Base-by-base conservation (phyloP, 352 stramenopile species). In the Aphanomyces euteiches region DNA sequence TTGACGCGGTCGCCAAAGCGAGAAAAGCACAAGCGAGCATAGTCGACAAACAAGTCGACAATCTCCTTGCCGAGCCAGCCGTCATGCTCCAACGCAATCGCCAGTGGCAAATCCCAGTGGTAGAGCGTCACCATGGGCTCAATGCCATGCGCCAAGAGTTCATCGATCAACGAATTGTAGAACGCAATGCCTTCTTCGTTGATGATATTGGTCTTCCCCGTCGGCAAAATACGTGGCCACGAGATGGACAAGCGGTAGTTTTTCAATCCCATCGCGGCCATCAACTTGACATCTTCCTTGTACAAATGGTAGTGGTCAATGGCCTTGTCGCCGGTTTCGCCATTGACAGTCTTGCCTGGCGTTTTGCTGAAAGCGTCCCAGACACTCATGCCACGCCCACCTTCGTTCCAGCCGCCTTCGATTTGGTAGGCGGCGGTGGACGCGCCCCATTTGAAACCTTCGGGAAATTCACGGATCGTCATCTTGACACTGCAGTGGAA, bases 21-120 rank as follows among this genome's bases (percentile, higher is more conserved):
- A 28, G 88, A 73, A 76, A 98, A 98, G 59, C 87, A 96, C 34
- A 96, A 77, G 40, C 83, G 75, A 7, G 91, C 87, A 75, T 97
- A 98, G 10, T 90, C 73, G 21, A 74, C 74, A 74, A 95, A 96
- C 19, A 80, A 76, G n/a, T 83, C 66, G 28, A 85, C 74, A 48
- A 90, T 80, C 41, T 72, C 74, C 28, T 28, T 28, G 28, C 78
- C 75, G 0, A 88, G 75, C 74, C 73, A 87, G 13, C 91, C 93
- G 53, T 88, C 85, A 67, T 91, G 89, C 66, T 86, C 79, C 21
- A 89, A 88, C 69, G 96, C 76, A 13, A 98, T 67, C 38, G 72
- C 63, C 56, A 97, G 77, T 15, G 94, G 94, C 34, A 98, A 72
- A 79, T 98, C 96, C 96, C 96, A 98, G 77, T 99, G 96, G 75